Base-by-base conservation (phyloP, 805 yeast genomes). In the Metschnikowia reukaufii region DNA sequence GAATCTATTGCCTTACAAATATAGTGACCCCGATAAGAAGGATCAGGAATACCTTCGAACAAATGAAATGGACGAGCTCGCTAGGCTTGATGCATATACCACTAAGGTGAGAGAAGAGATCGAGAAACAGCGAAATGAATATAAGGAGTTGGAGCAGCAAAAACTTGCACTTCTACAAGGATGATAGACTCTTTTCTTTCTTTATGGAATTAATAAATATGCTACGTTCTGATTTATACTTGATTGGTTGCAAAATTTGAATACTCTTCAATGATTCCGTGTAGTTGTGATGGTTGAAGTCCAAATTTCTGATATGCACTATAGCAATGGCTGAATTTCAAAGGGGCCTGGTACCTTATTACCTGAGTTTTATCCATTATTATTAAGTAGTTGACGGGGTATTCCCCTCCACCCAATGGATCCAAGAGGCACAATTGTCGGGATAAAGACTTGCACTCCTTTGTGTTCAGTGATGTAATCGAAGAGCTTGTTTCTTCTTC, bases 1-100 rank as follows among this genome's bases (percentile, higher is more conserved):
- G 74, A 85, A 59, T 52, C 76, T 57, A 53, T 80, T 61, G 74
- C 76, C 77, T 1, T 68, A 66, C 47, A 62, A 64, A 47, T 54
- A 68, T 29, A 43, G 63, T 3, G 64, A 60, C 42, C 67, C 67
- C 4, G 65, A 63, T 5, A 70, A 66, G 45, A 58, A 67, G 43
- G 76, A 71, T 48, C 76, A 70, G 52, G 74, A 72, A 49, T 73
- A 59, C 46, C 62, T 67, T 19, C 54, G 75, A 38, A 64, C 68
- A 2, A 73, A 70, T 46, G 77, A 73, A 46, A 50, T 56, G 1
- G 76, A 72, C 36, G 77, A 73, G 42, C 55, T 72, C 38, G 70
- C 72, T 2, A 59, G 77, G 21, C 56, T 72, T 47, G 76, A 72
- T 21, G 63, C 70, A 6, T 69, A 68, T 50, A 66, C 66, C 2